phyloP scores from a whole-genome alignment of 306 rosid genomes.

The Sophora flavescens region DNA sequence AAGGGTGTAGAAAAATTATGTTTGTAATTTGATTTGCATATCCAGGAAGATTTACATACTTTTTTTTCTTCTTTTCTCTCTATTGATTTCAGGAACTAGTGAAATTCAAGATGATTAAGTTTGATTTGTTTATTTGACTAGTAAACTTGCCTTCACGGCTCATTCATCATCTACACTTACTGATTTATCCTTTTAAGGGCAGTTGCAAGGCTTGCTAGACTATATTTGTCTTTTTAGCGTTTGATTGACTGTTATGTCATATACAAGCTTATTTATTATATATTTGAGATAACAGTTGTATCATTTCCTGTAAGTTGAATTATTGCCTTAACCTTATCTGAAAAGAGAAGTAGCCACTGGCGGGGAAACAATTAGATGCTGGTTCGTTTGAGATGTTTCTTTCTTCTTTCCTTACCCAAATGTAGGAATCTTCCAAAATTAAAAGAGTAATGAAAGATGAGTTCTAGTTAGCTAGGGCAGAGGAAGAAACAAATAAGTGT shows the following conservation, averaged over 20 bases:
- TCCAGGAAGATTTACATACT: neutral
- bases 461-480: too few species aligned
- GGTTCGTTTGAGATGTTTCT: too few species aligned
- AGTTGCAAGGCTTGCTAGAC: neutral
- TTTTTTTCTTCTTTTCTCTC: neutral
- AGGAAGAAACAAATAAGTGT: too few species aligned
- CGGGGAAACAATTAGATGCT: too few species aligned
- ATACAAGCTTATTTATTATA: slow-evolving; percentile 20
- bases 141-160: slow-evolving; percentile 2
- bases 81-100: slow-evolving; percentile 35
- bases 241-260: neutral
- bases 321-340: neutral
- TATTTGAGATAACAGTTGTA: neutral
- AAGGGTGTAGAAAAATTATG: neutral
- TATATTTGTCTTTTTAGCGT: neutral
- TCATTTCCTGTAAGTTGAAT: neutral
- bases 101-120: slow-evolving; percentile 33
- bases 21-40: neutral
- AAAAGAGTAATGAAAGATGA: too few species aligned
- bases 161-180: neutral
- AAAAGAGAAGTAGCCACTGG: too few species aligned
- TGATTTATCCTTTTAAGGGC: neutral
- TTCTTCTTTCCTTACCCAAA: neutral
- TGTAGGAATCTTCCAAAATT: neutral
- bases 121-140: slow-evolving; percentile 34